Conservation (phyloP, 129 eudicot genomes). For the Saposhnikovia divaricata region DNA sequence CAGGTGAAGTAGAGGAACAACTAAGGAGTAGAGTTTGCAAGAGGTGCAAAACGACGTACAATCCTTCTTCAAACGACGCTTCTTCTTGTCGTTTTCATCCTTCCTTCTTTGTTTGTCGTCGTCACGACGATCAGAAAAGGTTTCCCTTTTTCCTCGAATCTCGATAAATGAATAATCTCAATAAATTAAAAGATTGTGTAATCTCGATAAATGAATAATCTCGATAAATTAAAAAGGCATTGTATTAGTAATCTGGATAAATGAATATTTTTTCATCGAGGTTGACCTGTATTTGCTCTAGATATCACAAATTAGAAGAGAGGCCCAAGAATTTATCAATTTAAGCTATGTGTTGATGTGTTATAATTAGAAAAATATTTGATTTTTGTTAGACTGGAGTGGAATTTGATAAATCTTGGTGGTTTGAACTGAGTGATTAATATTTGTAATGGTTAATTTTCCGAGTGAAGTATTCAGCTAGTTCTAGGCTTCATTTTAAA, state of each 20-base stretch:
- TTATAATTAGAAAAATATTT: background rate
- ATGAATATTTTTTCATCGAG: background rate
- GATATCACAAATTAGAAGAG: background rate
- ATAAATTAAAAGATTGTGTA: no score
- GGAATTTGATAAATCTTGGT: background rate
- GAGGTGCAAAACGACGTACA: slow-evolving; percentile 50
- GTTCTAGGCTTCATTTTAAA: background rate
- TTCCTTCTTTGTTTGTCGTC: slow-evolving; percentile 91
- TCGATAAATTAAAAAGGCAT: no score
- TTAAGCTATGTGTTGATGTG: background rate
- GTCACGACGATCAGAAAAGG: slow-evolving; percentile 98
- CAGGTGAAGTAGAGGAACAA: background rate
- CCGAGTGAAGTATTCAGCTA: background rate
- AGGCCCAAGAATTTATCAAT: background rate
- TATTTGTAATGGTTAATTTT: background rate
- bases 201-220: no score
- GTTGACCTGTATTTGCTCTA: no score
- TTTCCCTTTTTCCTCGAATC: background rate
- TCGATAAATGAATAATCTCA: background rate
- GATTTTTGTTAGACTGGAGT: background rate
- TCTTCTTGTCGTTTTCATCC: slow-evolving; percentile 81
- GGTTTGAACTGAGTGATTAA: background rate
- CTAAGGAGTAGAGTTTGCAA: slow-evolving; percentile 37
- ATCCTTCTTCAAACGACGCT: slow-evolving; percentile 40
- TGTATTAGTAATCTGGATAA: no score